These are phyloP conservation scores for Rubroboletus satanas DNA, from an alignment of 768 basidiomycete species.

Conservation along the genomic window DNA sequence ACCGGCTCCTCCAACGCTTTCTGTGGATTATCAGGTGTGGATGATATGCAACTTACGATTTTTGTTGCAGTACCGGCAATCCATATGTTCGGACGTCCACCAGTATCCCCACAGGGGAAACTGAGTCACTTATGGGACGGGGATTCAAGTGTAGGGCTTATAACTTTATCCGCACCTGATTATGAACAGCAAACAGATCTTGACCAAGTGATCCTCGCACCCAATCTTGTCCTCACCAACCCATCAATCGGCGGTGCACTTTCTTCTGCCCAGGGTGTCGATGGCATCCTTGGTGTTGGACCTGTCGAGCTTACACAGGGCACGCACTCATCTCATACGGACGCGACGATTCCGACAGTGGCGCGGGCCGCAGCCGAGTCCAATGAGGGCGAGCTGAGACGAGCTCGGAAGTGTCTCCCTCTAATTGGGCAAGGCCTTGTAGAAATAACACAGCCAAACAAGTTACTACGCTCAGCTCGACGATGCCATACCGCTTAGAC, in stretches of 20 bases:
- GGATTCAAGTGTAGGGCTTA: constrained; percentile 35
- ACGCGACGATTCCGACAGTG: constrained; percentile 22
- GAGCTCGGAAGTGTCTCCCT: no score
- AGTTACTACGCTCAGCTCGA: no score
- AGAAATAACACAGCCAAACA: constrained; percentile 12
- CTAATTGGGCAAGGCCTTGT: no score
- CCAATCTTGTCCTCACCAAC: constrained; percentile 21
- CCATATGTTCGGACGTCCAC: constrained; percentile 20
- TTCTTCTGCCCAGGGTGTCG: constrained; percentile 12
- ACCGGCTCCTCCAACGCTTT: constrained; percentile 33
- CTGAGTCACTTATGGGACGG: constrained; percentile 11
- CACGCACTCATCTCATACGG: background rate
- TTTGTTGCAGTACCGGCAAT: constrained; percentile 14
- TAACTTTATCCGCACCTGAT: background rate
- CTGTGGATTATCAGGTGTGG: constrained; percentile 12
- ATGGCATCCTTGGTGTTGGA: constrained; percentile 29
- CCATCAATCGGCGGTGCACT: constrained; percentile 30
- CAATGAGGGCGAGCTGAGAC: no score
- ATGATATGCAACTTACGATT: background rate
- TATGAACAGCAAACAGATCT: constrained; percentile 10
- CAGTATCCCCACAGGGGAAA: constrained; percentile 22
- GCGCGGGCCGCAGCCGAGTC: no score
- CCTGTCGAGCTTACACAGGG: constrained; percentile 19
- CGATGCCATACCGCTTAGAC: constrained; percentile 10
- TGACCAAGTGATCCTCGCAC: constrained; percentile 26